Evolutionary conservation across 2,329 filamentous ascomycete species (phyloP), one percentile per base, ranked within the genome.

Genomic region (Sphaerulina vaccinii): DNA sequence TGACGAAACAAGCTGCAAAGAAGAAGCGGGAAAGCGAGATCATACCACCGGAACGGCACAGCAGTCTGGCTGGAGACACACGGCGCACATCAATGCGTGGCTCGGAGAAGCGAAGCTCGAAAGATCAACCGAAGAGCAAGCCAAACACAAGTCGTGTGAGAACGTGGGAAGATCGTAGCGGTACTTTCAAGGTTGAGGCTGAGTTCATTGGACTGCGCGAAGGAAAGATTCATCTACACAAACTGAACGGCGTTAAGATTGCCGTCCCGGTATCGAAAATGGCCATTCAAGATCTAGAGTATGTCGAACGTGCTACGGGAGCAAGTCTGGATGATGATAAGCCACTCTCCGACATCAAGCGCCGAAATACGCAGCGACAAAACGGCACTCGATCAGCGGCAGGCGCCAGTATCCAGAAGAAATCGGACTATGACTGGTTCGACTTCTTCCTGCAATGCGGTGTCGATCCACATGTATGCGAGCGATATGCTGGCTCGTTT

Each of bases 171-270:
- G 93, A 99, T 71, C 84, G 93, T 61, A 90, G 90, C 29, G 93
- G 92, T 64, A 92, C 91, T 1, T 99, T 99, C 74, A 97, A 90
- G 62, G 93, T 99, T 49, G 93, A 97, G 61, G 93, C 93, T 13
- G 90, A 99, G 68, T 99, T 97, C 66, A 83, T 99, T 45, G 92
- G 90, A 22, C 80, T 97, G 46, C 90, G 90, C 69, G 93, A 97
- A 68, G 90, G 91, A 58, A 97, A 97, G 72, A 95, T 99, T 60
- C 95, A 99, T 71, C 78, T 99, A 18, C 93, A 99, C 76, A 99
- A 99, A 75, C 81, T 90, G 73, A 99, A 99, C 68, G 93, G 93
- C 32, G 90, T 99, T 64, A 97, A 97, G 72, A 99, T 99, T 71
- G 93, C 93, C 7, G 93, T 99, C 3, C 93, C 93, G 2, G 83